Base-by-base conservation (phyloP, 257 asterid species). In the Penstemon eatonii region DNA sequence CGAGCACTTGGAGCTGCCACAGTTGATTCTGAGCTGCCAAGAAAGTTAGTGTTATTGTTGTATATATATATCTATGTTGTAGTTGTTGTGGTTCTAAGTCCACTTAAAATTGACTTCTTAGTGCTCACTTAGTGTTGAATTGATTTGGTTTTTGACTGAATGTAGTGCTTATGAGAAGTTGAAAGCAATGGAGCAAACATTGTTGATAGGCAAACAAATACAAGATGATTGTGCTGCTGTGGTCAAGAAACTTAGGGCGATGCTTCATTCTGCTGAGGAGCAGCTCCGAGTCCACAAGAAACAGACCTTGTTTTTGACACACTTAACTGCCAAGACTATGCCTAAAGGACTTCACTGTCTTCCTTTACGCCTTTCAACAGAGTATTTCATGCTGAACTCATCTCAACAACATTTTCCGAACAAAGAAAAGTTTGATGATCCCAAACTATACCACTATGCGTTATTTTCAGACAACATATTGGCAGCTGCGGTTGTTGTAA, bases 401-500 rank as follows among this genome's bases (percentile, higher is more conserved):
- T 81, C 92, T 63, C 89, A 89, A 68, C 91, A 78, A 74, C 87
- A 76, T 44, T 86, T 91, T 56, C 87, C 78, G 0, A 72, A 75
- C 74, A 72, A 80, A 81, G 94, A 85, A 57, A 85, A 80, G 12
- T 67, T 89, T 43, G 88, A 80, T 49, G 82, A 91, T 82, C 81
- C 95, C 68, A 76, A 76, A 76, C 79, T 91, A 15, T 87, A 80
- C 82, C 98, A 91, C 80, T 91, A 91, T 79, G 98, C 98, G 57
- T 77, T 91, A 73, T 89, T 91, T 83, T 91, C 98, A 4, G 98
- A 91, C 75, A 91, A 89, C 56, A 77, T 91, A 47, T 72, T 91
- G 83, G 98, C 98, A 11, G 85, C 98, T n/a, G 89, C 96, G 3
- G 96, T 79, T 60, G 98, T 89, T 70, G 83, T 91, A n/a, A 91